Evolutionary conservation across 2,329 filamentous ascomycete species (phyloP).

Genomic region (Fonsecaea nubica): DNA sequence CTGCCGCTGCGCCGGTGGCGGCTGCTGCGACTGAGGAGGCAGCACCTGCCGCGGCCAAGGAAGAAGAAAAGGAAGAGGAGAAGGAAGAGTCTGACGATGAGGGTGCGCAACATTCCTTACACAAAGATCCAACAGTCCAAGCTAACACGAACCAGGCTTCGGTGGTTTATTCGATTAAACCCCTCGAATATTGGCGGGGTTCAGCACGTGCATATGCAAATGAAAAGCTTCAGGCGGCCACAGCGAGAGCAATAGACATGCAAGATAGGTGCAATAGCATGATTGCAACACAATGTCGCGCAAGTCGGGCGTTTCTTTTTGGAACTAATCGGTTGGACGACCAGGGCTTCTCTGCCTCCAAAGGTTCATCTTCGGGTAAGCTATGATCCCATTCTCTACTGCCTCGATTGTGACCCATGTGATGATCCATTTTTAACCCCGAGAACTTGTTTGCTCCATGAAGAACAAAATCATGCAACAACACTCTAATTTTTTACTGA

Average conservation of each 20-base stretch:
- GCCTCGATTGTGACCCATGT: conserved; percentile 47
- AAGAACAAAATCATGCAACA: conserved; percentile 67
- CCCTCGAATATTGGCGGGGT: conserved; percentile 36
- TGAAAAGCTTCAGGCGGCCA: conserved; percentile 46
- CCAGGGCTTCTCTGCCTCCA: background rate
- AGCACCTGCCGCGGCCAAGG: conserved; percentile 58
- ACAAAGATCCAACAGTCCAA: conserved; percentile 43
- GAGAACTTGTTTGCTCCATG: conserved; percentile 59
- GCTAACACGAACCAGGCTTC: conserved; percentile 64
- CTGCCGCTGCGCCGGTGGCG: conserved; percentile 76
- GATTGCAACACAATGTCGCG: background rate
- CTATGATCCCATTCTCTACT: conserved; percentile 30
- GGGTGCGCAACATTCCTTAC: conserved; percentile 53
- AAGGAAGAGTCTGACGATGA: conserved; percentile 70
- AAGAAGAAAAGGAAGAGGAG: conserved; percentile 68
- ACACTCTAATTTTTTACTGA: conserved; percentile 78
- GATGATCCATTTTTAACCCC: conserved; percentile 74
- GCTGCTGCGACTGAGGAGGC: conserved; percentile 61
- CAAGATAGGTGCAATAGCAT: conserved; percentile 44
- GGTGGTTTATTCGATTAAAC: conserved; percentile 77
- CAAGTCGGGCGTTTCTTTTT: background rate
- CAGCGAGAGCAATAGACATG: conserved; percentile 46
- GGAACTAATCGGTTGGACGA: background rate
- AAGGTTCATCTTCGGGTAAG: conserved; percentile 28
- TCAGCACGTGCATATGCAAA: conserved; percentile 46